Conservation (phyloP, 73 alveolate species). For the Paramecium sonneborni region DNA sequence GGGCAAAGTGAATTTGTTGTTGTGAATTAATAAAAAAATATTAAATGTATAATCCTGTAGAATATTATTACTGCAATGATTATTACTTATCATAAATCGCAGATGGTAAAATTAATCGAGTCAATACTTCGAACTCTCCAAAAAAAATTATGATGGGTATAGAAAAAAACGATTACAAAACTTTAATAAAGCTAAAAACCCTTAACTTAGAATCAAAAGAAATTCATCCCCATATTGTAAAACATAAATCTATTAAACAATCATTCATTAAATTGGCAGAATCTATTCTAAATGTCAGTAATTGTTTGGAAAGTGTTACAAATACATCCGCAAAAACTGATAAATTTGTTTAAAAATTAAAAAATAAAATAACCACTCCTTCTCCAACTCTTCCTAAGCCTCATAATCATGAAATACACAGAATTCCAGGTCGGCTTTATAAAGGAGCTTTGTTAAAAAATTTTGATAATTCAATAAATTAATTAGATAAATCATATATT, state of each 20-base stretch:
- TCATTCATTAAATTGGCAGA: not conserved
- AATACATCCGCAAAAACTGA: constrained; percentile 1
- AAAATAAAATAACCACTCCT: not conserved
- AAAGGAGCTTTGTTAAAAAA: not conserved
- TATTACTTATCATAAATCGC: constrained; percentile 9
- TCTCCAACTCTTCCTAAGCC: not conserved
- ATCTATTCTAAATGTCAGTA: not conserved
- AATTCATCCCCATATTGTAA: constrained; percentile 8
- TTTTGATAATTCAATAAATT: not conserved
- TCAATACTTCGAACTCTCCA: constrained; percentile 15
- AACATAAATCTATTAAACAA: not conserved
- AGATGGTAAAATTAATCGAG: not conserved
- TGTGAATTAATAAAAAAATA: not conserved
- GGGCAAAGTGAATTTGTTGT: not conserved
- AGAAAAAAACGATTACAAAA: not conserved
- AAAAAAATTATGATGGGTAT: not conserved
- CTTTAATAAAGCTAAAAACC: not conserved
- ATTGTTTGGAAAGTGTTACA: not conserved
- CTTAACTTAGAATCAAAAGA: constrained; percentile 23
- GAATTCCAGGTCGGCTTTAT: constrained; percentile 10
- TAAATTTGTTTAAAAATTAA: not conserved
- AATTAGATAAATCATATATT: constrained; percentile 1
- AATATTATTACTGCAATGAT: constrained; percentile 21
- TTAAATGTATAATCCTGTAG: constrained; percentile 24
- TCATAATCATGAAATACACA: constrained; percentile 6